phyloP scores from a whole-genome alignment of 2,329 filamentous ascomycete species.

The Microdochium nivale region DNA sequence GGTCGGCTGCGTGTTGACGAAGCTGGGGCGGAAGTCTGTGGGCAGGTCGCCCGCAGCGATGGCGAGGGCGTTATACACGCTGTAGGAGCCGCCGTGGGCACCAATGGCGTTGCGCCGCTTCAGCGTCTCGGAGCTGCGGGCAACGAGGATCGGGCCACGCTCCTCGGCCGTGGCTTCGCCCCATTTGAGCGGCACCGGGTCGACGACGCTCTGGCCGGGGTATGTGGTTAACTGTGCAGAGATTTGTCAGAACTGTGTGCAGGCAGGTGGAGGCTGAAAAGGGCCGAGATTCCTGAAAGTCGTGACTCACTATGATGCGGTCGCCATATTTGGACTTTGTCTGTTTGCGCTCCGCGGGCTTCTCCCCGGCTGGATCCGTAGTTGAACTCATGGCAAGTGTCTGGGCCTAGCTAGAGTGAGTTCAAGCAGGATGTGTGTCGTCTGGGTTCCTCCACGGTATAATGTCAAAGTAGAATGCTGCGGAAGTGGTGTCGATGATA shows the following conservation, averaged over 20 bases:
- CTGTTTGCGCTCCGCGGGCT: background rate
- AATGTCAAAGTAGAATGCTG: too few relatives aligned
- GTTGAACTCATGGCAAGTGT: background rate
- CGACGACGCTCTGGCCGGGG: constrained; percentile 87
- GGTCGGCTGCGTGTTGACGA: constrained; percentile 84
- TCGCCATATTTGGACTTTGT: background rate
- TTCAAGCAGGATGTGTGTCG: too few relatives aligned
- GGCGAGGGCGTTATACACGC: constrained; percentile 89
- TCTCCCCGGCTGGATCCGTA: background rate
- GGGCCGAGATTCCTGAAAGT: too few relatives aligned
- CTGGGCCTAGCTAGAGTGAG: too few relatives aligned
- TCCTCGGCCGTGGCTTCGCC: constrained; percentile 65
- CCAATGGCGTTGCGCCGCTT: constrained; percentile 62
- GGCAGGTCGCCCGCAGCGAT: constrained; percentile 43
- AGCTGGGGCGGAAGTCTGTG: constrained; percentile 39
- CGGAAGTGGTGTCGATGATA: too few relatives aligned
- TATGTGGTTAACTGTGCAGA: constrained; percentile 52
- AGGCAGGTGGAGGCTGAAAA: too few relatives aligned
- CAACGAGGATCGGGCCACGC: constrained; percentile 85
- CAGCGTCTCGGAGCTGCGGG: constrained; percentile 65
- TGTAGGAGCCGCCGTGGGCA: constrained; percentile 74
- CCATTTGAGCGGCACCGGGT: constrained; percentile 85
- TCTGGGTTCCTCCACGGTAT: too few relatives aligned
- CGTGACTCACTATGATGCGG: background rate
- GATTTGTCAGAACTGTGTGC: background rate